Base-by-base conservation (phyloP, 257 asterid species). In the Cordia subcordata region DNA sequence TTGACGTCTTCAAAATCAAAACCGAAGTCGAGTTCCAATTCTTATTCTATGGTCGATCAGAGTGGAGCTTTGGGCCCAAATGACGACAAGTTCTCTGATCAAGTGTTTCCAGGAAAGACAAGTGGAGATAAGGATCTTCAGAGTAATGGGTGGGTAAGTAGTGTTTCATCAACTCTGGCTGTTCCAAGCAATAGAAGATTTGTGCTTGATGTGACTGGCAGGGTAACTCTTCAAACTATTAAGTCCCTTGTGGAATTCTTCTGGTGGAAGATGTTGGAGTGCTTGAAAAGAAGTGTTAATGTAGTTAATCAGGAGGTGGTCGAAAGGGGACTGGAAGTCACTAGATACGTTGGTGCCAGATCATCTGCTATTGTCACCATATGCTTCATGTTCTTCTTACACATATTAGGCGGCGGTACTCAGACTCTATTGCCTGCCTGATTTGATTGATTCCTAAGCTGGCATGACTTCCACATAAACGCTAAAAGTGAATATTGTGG, bases 221-320 rank as follows among this genome's bases (percentile, higher is more conserved):
- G 97, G 79, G 99, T 93, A 68, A 86, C 96, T 53, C 87, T 83
- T 62, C 97, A 86, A 53, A 81, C 96, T 0, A 84, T 93, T 45
- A 76, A 92, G 68, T 86, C 99, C 5, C 70, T 87, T 0, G 74
- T 81, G 23, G 90, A 85, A 73, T 77, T 86, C 53, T 51, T 83
- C 79, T 49, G 75, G 77, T 68, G 78, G 86, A 93, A 87, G 78
- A 57, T 77, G 50, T 71, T 66, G 0, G 94, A 93, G 63, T 81
- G 72, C 37, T 57, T 86, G 77, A 86, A 77, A 66, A 79, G 81
- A 57, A 80, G 89, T 56, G 42, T 81, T 77, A 73, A 83, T 53
- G 77, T 78, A 32, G 90, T 79, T 67, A 87, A 68, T 35, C 82
- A 80, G 55, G 86, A 88, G 70, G 87, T 77, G 69, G 68, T 78